Evolutionary conservation across 768 basidiomycete species (phyloP).

Genomic region (Rhodotorula kratochvilovae): DNA sequence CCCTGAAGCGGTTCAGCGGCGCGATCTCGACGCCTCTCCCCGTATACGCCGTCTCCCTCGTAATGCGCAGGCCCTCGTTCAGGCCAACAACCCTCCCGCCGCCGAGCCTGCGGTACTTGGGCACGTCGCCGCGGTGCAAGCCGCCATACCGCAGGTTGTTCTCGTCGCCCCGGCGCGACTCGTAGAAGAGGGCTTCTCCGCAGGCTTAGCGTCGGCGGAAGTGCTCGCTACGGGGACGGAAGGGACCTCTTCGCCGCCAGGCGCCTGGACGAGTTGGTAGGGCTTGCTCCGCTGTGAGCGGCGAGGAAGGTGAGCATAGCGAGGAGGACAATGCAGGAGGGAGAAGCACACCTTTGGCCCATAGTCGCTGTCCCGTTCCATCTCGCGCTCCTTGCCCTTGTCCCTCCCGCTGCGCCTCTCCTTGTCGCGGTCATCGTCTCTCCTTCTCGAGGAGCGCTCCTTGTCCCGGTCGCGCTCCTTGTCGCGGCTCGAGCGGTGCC

Average conservation of each 20-base stretch:
- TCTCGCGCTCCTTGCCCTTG: background rate
- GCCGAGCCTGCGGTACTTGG: slow-evolving; percentile 14
- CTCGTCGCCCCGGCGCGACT: slow-evolving; percentile 28
- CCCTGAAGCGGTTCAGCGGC: slow-evolving; percentile 19
- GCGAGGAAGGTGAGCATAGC: background rate
- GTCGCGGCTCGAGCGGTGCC: background rate
- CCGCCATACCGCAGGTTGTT: slow-evolving; percentile 34
- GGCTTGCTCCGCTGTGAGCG: slow-evolving; percentile 4
- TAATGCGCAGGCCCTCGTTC: slow-evolving; percentile 36
- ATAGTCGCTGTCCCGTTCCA: slow-evolving; percentile 1
- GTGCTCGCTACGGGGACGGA: background rate
- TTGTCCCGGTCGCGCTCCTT: background rate
- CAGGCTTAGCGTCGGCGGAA: background rate
- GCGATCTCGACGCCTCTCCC: slow-evolving; percentile 29
- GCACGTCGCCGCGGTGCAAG: slow-evolving; percentile 34
- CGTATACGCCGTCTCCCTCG: slow-evolving; percentile 25
- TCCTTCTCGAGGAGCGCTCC: background rate
- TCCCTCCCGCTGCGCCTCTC: background rate
- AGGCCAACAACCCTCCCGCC: slow-evolving; percentile 31
- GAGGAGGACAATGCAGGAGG: rapidly evolving
- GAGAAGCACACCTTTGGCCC: background rate
- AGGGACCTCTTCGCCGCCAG: background rate
- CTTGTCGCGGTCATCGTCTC: background rate
- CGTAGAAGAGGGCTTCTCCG: slow-evolving; percentile 31
- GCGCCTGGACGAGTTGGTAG: slow-evolving; percentile 5